phyloP scores from a whole-genome alignment of 208 protist genomes.

The Angomonas deanei region DNA sequence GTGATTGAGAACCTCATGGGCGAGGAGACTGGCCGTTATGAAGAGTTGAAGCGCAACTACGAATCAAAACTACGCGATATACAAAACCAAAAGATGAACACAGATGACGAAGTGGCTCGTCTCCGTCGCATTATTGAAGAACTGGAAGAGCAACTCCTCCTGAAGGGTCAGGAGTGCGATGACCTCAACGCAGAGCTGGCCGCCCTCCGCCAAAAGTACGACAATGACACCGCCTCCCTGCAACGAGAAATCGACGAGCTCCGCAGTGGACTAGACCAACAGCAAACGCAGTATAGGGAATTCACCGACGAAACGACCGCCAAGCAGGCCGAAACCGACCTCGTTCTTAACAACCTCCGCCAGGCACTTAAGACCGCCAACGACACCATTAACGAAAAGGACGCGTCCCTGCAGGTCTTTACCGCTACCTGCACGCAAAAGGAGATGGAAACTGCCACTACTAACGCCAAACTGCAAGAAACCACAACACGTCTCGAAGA shows the following conservation, averaged over 20 bases:
- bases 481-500: background rate
- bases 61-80: constrained; percentile 18
- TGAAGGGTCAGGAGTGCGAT: too few relatives aligned
- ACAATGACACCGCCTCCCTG: constrained; percentile 1
- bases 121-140: too few relatives aligned
- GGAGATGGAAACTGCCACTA: background rate
- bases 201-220: constrained; percentile 8
- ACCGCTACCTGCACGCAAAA: background rate
- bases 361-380: too few relatives aligned
- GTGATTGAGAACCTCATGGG: constrained; percentile 48
- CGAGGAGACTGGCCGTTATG: constrained; percentile 37
- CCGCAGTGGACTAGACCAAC: constrained; percentile 8
- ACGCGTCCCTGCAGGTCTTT: background rate
- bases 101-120: constrained; percentile 7
- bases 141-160: too few relatives aligned
- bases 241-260: background rate
- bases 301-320: background rate
- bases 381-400: constrained; percentile 14
- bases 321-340: too few relatives aligned
- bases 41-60: constrained; percentile 34
- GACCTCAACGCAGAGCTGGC: too few relatives aligned
- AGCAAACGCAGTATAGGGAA: background rate
- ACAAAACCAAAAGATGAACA: constrained; percentile 3
- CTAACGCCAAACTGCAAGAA: background rate
- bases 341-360: too few relatives aligned